Base-by-base conservation (phyloP, 2,329 filamentous ascomycete species). In the Neonectria ditissima region DNA sequence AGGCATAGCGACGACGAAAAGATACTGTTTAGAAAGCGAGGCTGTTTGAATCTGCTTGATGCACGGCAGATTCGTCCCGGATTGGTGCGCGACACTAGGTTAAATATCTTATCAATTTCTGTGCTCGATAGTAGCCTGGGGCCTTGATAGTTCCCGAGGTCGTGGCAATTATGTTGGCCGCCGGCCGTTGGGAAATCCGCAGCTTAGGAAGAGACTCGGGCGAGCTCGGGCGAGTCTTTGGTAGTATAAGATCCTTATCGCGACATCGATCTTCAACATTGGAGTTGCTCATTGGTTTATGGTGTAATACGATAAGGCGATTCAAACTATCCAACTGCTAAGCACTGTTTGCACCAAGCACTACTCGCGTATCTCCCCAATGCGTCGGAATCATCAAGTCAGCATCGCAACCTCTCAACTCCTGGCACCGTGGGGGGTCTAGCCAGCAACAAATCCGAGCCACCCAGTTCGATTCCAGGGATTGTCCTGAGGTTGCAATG, bases 1-100 rank as follows among this genome's bases (percentile, higher is more conserved):
- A 30, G 66, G 69, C 65, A 75, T 73, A 22, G n/a, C 13, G 28
- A 44, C 18, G 26, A 55, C 8, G 7, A 18, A 16, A 16, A 28
- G 26, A 44, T 44, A n/a, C 20, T 34, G 20, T 24, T n/a, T 20
- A 16, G n/a, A 20, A 9, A 20, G 13, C 5, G 22, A 47, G n/a
- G 22, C n/a, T 2, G 24, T 48, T 48, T 48, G 16, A 24, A n/a
- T 24, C 8, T 22, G 20, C n/a, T 22, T 28, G 7, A 50, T 39
- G 32, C n/a, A 34, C 44, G 16, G 44, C 24, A 48, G 44, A 7
- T 50, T 39, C 41, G 18, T 9, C 32, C 22, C 16, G n/a, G 30
- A 3, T 50, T 20, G 44, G 30, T n/a, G 24, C 30, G 24, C 5
- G 26, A 24, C 16, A 3, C 24, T 5, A 20, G 11, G 16, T 62